Percentiles rank a stretch among this genome's conserved stretches.
Conservation (phyloP, 805 yeast genomes). For the Barnettozyma wickerhamii region DNA sequence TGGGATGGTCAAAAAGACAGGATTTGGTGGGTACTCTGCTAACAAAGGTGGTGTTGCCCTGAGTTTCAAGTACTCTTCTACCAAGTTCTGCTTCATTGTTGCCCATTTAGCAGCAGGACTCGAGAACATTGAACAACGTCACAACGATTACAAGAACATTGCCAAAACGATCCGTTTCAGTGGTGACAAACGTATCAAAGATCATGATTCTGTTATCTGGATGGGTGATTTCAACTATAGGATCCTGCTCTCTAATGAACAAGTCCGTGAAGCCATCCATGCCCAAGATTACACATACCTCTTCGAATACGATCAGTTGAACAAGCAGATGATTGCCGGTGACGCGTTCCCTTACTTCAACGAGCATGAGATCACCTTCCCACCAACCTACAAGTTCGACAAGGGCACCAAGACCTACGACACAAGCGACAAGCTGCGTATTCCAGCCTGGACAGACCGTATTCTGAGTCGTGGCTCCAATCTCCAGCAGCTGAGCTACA, state of each 20-base stretch:
- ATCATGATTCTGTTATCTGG: slow-evolving; percentile 84
- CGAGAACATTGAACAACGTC: slow-evolving; percentile 75
- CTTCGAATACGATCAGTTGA: slow-evolving; percentile 73
- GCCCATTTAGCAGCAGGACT: slow-evolving; percentile 95
- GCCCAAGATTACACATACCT: slow-evolving; percentile 45
- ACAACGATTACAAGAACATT: slow-evolving; percentile 79
- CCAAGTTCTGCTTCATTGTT: slow-evolving; percentile 72
- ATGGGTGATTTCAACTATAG: slow-evolving; percentile 93
- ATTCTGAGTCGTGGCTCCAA: slow-evolving; percentile 62
- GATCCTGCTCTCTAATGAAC: slow-evolving; percentile 64
- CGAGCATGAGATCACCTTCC: slow-evolving; percentile 74
- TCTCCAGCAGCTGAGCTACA: slow-evolving; percentile 57
- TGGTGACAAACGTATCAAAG: slow-evolving; percentile 53
- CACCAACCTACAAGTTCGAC: slow-evolving; percentile 94
- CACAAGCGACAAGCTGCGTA: slow-evolving; percentile 84
- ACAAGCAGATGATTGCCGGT: slow-evolving; percentile 67
- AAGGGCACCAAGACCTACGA: slow-evolving; percentile 81
- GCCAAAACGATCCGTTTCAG: slow-evolving; percentile 63
- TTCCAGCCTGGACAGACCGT: slow-evolving; percentile 98
- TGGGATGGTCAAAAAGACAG: slow-evolving; percentile 81
- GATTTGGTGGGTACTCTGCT: slow-evolving; percentile 86
- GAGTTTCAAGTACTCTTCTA: slow-evolving; percentile 58
- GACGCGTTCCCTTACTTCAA: slow-evolving; percentile 77
- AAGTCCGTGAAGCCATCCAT: slow-evolving; percentile 55
- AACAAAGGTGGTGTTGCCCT: slow-evolving; percentile 79